A percentile compares a stretch with the other conserved stretches of the same genome.
phyloP scores from a whole-genome alignment of 495 filamentous ascomycete species.

The Barbatosphaeria neglecta region DNA sequence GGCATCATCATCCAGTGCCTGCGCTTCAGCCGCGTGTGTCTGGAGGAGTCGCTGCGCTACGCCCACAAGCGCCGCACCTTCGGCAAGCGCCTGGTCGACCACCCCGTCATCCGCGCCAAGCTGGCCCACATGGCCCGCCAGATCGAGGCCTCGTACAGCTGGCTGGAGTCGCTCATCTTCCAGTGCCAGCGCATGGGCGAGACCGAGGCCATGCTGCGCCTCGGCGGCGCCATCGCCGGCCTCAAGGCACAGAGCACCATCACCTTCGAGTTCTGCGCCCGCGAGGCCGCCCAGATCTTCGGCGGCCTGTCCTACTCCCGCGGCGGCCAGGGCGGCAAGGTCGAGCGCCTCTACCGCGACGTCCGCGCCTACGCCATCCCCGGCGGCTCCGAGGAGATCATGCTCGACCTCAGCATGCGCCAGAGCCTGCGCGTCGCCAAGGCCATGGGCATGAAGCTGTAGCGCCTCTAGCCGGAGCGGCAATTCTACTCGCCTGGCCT shows the following conservation, averaged over 20 bases:
- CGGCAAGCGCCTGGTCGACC: constrained; percentile 88
- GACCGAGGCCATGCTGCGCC: constrained; percentile 88
- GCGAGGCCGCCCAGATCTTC: constrained; percentile 95
- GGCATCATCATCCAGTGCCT: constrained; percentile 96
- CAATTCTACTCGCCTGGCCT: background rate
- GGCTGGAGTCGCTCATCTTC: constrained; percentile 94
- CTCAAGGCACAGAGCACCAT: constrained; percentile 87
- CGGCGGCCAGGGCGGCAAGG: constrained; percentile 90
- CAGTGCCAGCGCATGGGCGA: constrained; percentile 89
- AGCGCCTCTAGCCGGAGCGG: constrained; percentile 9
- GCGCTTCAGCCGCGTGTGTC: constrained; percentile 94
- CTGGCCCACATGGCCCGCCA: constrained; percentile 96
- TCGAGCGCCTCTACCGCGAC: constrained; percentile 90
- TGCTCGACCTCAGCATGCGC: constrained; percentile 92
- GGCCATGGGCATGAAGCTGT: constrained; percentile 93
- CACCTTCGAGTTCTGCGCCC: constrained; percentile 94
- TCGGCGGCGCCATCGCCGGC: constrained; percentile 87
- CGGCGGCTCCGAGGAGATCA: constrained; percentile 95
- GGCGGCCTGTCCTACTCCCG: constrained; percentile 87
- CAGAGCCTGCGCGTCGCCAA: constrained; percentile 85
- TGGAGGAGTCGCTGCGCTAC: constrained; percentile 91
- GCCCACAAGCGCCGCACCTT: constrained; percentile 94
- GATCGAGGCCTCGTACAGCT: constrained; percentile 91
- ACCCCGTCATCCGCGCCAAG: constrained; percentile 96
- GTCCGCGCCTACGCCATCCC: constrained; percentile 98